Percentiles rank a stretch among this genome's conserved stretches.
Evolutionary conservation across 31 red algal genomes (phyloP).

Genomic region (Bonnemaisonia californica): DNA sequence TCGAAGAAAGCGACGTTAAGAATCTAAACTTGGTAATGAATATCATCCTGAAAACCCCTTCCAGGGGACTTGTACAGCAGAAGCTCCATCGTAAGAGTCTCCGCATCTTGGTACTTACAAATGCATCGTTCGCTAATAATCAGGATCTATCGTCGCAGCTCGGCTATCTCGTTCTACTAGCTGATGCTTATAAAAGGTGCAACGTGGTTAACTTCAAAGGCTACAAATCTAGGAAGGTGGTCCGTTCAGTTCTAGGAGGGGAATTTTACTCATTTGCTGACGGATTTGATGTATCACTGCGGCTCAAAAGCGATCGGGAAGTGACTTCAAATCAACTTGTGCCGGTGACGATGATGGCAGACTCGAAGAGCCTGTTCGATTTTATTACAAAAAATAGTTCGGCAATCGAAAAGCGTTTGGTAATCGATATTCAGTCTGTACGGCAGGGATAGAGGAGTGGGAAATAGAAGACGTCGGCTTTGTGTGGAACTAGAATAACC

Average conservation of each 20-base stretch:
- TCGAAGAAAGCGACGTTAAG: too few relatives aligned
- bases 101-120: not conserved
- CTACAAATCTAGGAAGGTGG: not conserved
- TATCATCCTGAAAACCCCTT: too few relatives aligned
- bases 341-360: not conserved
- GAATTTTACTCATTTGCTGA: not conserved
- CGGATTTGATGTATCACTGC: not conserved
- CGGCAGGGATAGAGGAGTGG: too few relatives aligned
- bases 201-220: not conserved
- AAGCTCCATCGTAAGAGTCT: not conserved
- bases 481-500: too few relatives aligned
- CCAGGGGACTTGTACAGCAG: not conserved
- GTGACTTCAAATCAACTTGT: not conserved
- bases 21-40: too few relatives aligned
- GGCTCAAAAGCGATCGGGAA: not conserved
- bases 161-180: not conserved
- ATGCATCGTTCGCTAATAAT: not conserved
- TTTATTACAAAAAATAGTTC: not conserved
- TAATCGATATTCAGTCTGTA: too few relatives aligned
- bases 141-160: not conserved
- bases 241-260: not conserved
- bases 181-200: not conserved
- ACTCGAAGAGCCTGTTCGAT: not conserved
- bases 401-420: too few relatives aligned
- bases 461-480: too few relatives aligned